These are phyloP conservation scores for Xylaria telfairii DNA, from an alignment of 495 filamentous ascomycete species.

Conservation along the genomic window DNA sequence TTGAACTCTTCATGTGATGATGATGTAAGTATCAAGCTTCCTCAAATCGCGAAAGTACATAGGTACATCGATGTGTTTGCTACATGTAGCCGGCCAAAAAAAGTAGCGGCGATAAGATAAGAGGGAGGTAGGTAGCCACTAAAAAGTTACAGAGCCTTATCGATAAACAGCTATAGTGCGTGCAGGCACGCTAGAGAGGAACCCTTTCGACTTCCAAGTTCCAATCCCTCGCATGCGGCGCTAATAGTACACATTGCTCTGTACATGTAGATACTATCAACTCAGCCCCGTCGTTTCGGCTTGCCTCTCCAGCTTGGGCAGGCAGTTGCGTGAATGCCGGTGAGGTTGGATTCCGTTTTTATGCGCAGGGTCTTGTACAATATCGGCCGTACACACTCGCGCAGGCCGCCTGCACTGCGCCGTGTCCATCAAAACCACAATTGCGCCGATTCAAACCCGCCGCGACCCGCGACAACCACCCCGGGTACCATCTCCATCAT, in stretches of 20 bases:
- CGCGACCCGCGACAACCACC: not conserved
- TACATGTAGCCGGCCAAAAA: not conserved
- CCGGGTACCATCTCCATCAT: slow-evolving; percentile 1
- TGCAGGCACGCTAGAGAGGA: no score
- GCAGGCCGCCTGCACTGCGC: not conserved
- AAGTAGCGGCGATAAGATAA: not conserved
- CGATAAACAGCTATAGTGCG: not conserved
- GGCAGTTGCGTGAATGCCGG: slow-evolving; percentile 7
- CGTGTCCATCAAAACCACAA: not conserved
- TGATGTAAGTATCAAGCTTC: not conserved
- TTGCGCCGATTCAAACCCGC: not conserved
- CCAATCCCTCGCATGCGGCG: no score
- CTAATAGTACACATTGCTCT: no score
- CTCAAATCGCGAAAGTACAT: not conserved
- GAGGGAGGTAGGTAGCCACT: not conserved
- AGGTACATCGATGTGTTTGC: not conserved
- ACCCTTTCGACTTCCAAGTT: no score
- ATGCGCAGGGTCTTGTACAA: not conserved
- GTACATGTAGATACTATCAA: no score
- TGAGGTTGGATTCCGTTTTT: not conserved
- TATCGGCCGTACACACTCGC: not conserved
- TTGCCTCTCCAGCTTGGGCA: not conserved
- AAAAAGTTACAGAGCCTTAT: no score
- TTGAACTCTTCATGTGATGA: not conserved
- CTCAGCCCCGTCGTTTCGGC: not conserved